Conservation (phyloP, 495 filamentous ascomycete genomes). For the Wilcoxina mikolae region DNA sequence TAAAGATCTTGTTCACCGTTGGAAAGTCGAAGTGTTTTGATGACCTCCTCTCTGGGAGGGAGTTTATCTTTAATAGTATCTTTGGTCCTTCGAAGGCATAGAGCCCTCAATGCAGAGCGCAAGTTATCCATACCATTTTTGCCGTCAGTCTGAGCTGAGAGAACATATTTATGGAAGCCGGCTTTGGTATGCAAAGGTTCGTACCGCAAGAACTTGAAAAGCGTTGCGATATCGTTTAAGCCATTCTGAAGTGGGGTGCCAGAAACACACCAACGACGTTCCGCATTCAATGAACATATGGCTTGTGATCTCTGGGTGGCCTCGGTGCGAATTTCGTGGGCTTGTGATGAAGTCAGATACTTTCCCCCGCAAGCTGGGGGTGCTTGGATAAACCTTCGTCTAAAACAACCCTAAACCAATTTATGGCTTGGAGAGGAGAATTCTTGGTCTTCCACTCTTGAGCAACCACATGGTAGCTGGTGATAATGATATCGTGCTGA, state of each 20-base stretch:
- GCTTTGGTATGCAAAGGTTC: neutral
- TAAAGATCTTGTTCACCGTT: too few relatives aligned
- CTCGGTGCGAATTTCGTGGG: constrained; percentile 28
- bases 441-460: constrained; percentile 36
- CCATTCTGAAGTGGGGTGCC: constrained; percentile 30
- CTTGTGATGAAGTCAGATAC: too few relatives aligned
- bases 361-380: too few relatives aligned
- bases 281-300: constrained; percentile 7
- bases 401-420: constrained; percentile 28
- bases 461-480: constrained; percentile 33
- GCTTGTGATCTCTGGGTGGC: constrained; percentile 6
- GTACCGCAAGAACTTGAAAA: constrained; percentile 18
- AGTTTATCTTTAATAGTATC: constrained; percentile 59
- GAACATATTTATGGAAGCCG: constrained; percentile 1
- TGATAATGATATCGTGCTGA: constrained; percentile 30
- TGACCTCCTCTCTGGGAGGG: too few relatives aligned
- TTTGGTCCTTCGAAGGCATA: constrained; percentile 21
- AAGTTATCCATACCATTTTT: constrained; percentile 12
- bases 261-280: constrained; percentile 25
- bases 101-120: constrained; percentile 4
- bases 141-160: neutral
- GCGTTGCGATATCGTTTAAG: constrained; percentile 12
- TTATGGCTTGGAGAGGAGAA: constrained; percentile 37
- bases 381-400: too few relatives aligned
- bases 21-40: too few relatives aligned